Base-by-base conservation (phyloP, 495 filamentous ascomycete species). In the Neurospora tetraspora region DNA sequence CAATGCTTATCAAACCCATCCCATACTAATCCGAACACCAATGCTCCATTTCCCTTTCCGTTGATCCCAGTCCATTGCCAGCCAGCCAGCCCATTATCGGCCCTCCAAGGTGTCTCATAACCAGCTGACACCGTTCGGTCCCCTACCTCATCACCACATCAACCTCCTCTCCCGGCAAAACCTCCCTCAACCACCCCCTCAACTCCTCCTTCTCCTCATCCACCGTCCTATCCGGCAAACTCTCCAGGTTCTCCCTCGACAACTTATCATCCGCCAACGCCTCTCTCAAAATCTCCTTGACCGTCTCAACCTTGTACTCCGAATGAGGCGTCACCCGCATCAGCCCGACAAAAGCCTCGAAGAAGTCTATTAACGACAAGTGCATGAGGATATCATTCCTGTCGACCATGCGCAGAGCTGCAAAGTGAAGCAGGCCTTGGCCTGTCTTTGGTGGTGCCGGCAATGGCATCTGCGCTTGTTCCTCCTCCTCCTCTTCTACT, bases 321-420 rank as follows among this genome's bases (percentile, higher is more conserved):
- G 82, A 80, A 65, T 80, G 76, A 38, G 83, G 82, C 0, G 84
- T 83, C 38, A 84, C 79, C 12, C 86, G 81, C 79, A 86, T 82
- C 73, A 86, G 79, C 37, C 87, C 85, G 16, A 94, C 76, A 53
- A 92, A 82, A n/a, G 88, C 84, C 68, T 88, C 86, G 74, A 90
- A 93, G 77, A 96, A 96, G 75, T 93, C 89, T 69, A 96, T 83
- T 69, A 96, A 81, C 23, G 85, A 92, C 76, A 92, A 86, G 74
- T 95, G 91, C 91, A 97, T 92, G 73, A 97, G 81, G 34, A 90
- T 84, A 76, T 97, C 94, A 45, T 80, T 84, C 72, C 84, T 85
- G 74, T 95, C 87, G 16, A 95, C 86, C 93, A 97, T 95, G 47
- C 87, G 82, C 45, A 89, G 82, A 5, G 90, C 86, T 3, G 90